Evolutionary conservation across 2,329 filamentous ascomycete species (phyloP), one percentile per base, ranked within the genome.

Genomic region (Aureobasidium sp.): DNA sequence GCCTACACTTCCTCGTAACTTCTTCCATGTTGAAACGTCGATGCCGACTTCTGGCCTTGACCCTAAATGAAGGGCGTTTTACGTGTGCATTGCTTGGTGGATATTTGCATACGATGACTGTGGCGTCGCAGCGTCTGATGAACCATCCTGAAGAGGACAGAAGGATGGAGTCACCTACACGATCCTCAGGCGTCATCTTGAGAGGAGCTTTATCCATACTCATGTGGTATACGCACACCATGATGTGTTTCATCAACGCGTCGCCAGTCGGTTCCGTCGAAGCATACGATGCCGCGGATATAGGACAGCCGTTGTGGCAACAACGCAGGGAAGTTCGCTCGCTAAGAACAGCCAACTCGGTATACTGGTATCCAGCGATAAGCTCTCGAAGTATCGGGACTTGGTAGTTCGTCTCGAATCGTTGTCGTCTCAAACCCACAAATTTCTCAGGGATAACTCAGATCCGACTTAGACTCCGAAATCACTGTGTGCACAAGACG

Each of bases 21-120:
- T 57, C 53, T 57, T 57, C 53, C 15, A 57, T 57, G 46, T 57
- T 29, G 53, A 57, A 57, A 57, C 53, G 53, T 57, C 40, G 53
- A 57, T 31, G 38, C 33, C 27, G 3, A 25, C 40, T 27, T 15
- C 11, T 9, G 19, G 8, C 2, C 27, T 25, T 29, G n/a, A 45
- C 25, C n/a, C 6, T 7, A 11, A 33, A 6, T 9, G 8, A 15
- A 15, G 17, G 31, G 40, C 27, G 4, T 10, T 23, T 3, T 35
- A 17, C 11, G 17, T 46, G 21, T 8, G 1, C 13, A 21, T 19
- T 37, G 6, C 38, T 43, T 43, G 6, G 49, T 25, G 51, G 38
- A 33, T 5, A 33, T 43, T 33, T 19, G n/a, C 23, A 2, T 55
- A 33, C 11, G 19, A 21, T 21, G 29, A 19, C 37, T 2, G 17